Percentiles rank a stretch among this genome's conserved stretches.
phyloP scores from a whole-genome alignment of 441 rosid genomes.

The Arabidopsis lyrata region DNA sequence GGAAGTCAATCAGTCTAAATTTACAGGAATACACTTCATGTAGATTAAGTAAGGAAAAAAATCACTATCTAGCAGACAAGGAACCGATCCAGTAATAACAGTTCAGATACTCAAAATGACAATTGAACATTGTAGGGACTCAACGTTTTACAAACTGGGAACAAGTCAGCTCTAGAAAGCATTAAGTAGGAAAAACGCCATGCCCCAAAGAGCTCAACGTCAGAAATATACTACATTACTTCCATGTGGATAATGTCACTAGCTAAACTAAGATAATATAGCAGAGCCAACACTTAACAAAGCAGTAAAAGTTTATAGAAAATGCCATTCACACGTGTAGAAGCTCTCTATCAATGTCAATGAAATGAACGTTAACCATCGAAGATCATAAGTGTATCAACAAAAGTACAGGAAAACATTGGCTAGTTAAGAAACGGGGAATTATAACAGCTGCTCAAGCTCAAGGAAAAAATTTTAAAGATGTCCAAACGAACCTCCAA shows the following conservation, averaged over 20 bases:
- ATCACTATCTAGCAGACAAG: constrained; percentile 18
- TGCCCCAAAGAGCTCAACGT: constrained; percentile 3
- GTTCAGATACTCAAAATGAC: constrained; percentile 2
- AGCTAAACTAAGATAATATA: neutral
- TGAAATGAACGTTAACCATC: constrained; percentile 14
- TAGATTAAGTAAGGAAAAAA: constrained; percentile 10
- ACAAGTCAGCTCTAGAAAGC: constrained; percentile 2
- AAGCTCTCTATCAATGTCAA: constrained; percentile 8
- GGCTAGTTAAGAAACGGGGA: neutral
- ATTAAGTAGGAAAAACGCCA: neutral
- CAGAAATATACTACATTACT: constrained; percentile 1
- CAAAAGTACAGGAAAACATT: neutral
- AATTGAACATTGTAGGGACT: neutral
- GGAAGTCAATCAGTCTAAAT: constrained; percentile 9
- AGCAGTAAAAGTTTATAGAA: neutral
- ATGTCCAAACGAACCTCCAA: constrained; percentile 56
- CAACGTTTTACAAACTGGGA: constrained; percentile 2
- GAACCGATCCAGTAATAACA: neutral
- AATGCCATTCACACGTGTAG: neutral
- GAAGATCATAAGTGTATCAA: constrained; percentile 1
- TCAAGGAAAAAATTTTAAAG: neutral
- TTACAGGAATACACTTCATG: constrained; percentile 24
- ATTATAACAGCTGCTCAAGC: neutral
- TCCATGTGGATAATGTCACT: neutral
- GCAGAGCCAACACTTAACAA: neutral